These are phyloP conservation scores for Boletus rufocinnamomeus DNA, from an alignment of 768 basidiomycete species.

Conservation along the genomic window DNA sequence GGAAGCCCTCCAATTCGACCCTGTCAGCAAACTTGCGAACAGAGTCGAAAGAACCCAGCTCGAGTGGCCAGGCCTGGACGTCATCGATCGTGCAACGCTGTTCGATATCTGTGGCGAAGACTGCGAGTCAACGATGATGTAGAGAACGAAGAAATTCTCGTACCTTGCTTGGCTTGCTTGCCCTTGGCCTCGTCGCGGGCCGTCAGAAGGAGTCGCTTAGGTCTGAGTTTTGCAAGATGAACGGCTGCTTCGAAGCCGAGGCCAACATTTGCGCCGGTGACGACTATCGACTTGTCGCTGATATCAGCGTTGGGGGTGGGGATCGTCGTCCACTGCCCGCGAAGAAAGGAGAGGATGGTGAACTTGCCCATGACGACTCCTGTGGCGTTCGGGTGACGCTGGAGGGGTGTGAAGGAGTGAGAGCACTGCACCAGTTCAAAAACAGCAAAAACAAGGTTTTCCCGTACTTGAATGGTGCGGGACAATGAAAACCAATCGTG, in stretches of 20 bases:
- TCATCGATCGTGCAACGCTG: constrained; percentile 7
- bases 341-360: constrained; percentile 21
- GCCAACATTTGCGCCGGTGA: constrained; percentile 32
- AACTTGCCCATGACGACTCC: constrained; percentile 28
- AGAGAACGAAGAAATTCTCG: not conserved
- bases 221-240: constrained; percentile 28
- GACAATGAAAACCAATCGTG: not conserved
- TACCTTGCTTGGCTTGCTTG: constrained; percentile 23
- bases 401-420: not conserved
- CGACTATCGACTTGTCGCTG: constrained; percentile 27
- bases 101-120: constrained; percentile 20
- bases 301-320: constrained; percentile 25
- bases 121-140: not conserved
- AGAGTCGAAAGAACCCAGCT: constrained; percentile 36
- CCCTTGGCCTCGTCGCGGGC: constrained; percentile 26
- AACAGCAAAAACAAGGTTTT: not conserved
- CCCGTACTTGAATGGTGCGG: not conserved
- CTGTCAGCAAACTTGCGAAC: constrained; percentile 35
- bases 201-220: constrained; percentile 29
- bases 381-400: constrained; percentile 1
- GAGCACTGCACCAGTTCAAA: not conserved
- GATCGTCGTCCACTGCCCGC: constrained; percentile 31
- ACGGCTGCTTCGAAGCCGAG: constrained; percentile 35
- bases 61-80: constrained; percentile 37
- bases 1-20: constrained; percentile 29